Percentiles rank a stretch among this genome's conserved stretches.
Conservation (phyloP, 2,329 filamentous ascomycete genomes). For the Dothideomycetes sp. region DNA sequence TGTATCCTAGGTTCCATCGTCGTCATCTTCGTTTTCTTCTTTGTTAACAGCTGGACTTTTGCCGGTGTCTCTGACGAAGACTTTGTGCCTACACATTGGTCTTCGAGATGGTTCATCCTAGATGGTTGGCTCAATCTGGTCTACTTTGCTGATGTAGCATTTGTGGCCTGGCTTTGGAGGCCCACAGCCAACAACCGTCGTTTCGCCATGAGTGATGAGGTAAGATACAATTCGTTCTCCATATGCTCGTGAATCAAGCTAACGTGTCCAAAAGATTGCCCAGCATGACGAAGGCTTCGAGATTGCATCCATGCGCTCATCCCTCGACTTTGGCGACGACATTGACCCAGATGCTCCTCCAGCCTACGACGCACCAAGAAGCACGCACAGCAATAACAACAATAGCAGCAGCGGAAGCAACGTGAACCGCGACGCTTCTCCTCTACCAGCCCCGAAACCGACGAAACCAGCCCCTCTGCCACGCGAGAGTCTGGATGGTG, state of each 20-base stretch:
- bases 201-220: conserved; percentile 98
- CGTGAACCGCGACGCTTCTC: conserved; percentile 35
- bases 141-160: conserved; percentile 86
- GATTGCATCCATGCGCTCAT: conserved; percentile 81
- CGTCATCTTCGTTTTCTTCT: conserved; percentile 97
- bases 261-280: conserved; percentile 51
- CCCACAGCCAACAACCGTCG: conserved; percentile 93
- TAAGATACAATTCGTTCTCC: conserved; percentile 27
- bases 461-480: conserved; percentile 42
- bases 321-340: conserved; percentile 54
- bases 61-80: conserved; percentile 75
- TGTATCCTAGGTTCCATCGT: conserved; percentile 85
- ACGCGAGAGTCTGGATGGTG: conserved; percentile 64
- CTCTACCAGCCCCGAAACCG: conserved; percentile 44
- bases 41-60: conserved; percentile 94
- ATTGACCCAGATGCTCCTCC: conserved; percentile 24
- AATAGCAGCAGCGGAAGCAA: too few relatives aligned
- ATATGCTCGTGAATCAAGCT: neutral
- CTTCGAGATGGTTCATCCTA: conserved; percentile 91
- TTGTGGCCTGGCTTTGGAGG: conserved; percentile 91
- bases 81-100: conserved; percentile 95
- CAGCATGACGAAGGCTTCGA: conserved; percentile 99
- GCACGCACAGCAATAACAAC: conserved; percentile 8
- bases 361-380: conserved; percentile 17
- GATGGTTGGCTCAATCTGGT: conserved; percentile 97